A percentile compares a stretch with the other conserved stretches of the same genome.
phyloP scores from a whole-genome alignment of 179 eudicot species.

The Amaranthus tricolor region DNA sequence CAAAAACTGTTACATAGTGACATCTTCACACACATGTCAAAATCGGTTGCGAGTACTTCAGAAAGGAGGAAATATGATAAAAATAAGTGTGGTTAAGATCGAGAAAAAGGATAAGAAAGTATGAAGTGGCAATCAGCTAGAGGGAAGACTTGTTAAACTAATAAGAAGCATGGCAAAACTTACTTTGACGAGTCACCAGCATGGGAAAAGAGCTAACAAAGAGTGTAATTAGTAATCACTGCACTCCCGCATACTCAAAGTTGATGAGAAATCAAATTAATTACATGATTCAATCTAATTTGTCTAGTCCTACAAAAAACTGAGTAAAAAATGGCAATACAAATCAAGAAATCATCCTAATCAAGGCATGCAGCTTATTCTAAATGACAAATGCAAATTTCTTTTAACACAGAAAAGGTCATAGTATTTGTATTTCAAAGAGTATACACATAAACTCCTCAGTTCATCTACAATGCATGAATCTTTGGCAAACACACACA shows the following conservation, averaged over 20 bases:
- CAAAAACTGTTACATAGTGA: too few relatives aligned
- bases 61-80: too few relatives aligned
- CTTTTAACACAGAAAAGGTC: too few relatives aligned
- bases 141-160: not conserved
- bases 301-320: not conserved
- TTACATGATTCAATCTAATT: not conserved
- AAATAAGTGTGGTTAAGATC: too few relatives aligned
- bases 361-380: constrained; percentile 1
- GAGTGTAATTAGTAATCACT: not conserved
- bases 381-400: too few relatives aligned
- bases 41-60: too few relatives aligned
- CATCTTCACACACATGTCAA: too few relatives aligned
- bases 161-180: not conserved
- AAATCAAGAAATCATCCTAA: not conserved
- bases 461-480: not conserved
- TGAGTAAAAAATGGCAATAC: too few relatives aligned
- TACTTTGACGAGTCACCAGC: not conserved
- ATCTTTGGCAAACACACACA: too few relatives aligned
- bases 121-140: not conserved
- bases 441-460: not conserved
- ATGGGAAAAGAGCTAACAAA: not conserved
- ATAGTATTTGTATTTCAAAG: too few relatives aligned
- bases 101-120: too few relatives aligned
- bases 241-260: not conserved
- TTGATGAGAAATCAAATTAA: not conserved